Percentiles rank a stretch among this genome's conserved stretches.
These are phyloP conservation scores for Periglandula ipomoeae DNA, from an alignment of 2,329 filamentous ascomycete genomes.

Conservation along the genomic window DNA sequence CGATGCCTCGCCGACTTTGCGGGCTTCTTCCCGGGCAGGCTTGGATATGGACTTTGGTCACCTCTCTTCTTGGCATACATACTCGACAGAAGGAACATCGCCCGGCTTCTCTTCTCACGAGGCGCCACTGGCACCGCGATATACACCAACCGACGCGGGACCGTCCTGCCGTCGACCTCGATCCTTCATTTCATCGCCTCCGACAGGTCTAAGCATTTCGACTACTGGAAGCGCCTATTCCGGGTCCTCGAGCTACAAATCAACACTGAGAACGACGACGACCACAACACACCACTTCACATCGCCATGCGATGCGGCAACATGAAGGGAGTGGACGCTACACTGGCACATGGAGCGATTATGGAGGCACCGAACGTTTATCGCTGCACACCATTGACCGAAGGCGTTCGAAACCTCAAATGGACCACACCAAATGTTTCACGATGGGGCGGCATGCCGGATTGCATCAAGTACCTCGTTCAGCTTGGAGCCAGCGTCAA, in stretches of 20 bases:
- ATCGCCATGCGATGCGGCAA: background rate
- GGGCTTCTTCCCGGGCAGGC: background rate
- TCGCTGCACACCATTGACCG: background rate
- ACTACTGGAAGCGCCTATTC: background rate
- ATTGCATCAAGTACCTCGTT: background rate
- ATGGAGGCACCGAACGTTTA: background rate
- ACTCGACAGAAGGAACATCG: background rate
- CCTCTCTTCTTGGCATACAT: slow-evolving; percentile 2
- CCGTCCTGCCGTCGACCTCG: background rate
- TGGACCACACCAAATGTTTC: background rate
- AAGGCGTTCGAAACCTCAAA: background rate
- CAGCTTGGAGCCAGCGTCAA: slow-evolving; percentile 1
- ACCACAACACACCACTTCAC: background rate
- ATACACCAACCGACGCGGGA: rapidly evolving
- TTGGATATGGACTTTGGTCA: background rate
- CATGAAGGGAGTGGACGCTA: background rate
- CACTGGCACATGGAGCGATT: background rate
- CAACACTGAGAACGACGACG: background rate
- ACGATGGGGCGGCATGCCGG: background rate
- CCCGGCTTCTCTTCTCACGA: background rate
- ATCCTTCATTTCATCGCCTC: background rate
- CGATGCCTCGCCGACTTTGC: background rate
- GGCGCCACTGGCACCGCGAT: background rate
- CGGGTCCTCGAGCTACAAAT: background rate
- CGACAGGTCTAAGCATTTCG: background rate